Conservation (phyloP, 345 rosid species). For the Euclidium syriacum region DNA sequence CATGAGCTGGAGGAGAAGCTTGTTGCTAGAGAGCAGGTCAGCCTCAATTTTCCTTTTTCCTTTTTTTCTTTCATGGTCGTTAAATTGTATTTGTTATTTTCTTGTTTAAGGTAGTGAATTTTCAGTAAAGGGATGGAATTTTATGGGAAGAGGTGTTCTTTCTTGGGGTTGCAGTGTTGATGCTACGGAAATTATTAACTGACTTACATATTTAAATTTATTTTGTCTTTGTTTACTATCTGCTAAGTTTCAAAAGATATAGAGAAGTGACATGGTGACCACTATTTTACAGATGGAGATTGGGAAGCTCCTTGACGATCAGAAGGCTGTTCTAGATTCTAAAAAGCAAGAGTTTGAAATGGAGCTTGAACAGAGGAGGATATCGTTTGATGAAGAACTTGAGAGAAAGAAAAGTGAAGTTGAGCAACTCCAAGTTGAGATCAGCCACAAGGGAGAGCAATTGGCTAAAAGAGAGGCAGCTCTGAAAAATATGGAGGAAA, state of each 20-base stretch:
- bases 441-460: conserved; percentile 50
- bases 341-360: conserved; percentile 50
- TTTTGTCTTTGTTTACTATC: not conserved
- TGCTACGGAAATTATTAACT: not conserved
- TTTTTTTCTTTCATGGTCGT: not conserved
- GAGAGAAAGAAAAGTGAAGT: conserved; percentile 42
- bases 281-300: conserved; percentile 50
- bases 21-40: conserved; percentile 64
- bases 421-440: conserved; percentile 45
- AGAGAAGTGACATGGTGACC: not conserved
- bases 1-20: conserved; percentile 62
- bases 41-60: conserved; percentile 19
- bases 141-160: not conserved
- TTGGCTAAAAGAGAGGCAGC: conserved; percentile 51
- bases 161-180: not conserved
- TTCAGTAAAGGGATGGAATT: not conserved
- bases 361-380: conserved; percentile 54
- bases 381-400: conserved; percentile 52
- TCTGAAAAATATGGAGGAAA: conserved; percentile 47
- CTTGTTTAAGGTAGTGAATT: not conserved
- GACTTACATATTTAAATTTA: not conserved
- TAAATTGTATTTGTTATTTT: not conserved
- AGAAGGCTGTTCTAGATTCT: conserved; percentile 43
- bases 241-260: not conserved
- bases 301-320: conserved; percentile 64